phyloP scores from a whole-genome alignment of 176 grass and related monocot species.

The Triticum dicoccoides region DNA sequence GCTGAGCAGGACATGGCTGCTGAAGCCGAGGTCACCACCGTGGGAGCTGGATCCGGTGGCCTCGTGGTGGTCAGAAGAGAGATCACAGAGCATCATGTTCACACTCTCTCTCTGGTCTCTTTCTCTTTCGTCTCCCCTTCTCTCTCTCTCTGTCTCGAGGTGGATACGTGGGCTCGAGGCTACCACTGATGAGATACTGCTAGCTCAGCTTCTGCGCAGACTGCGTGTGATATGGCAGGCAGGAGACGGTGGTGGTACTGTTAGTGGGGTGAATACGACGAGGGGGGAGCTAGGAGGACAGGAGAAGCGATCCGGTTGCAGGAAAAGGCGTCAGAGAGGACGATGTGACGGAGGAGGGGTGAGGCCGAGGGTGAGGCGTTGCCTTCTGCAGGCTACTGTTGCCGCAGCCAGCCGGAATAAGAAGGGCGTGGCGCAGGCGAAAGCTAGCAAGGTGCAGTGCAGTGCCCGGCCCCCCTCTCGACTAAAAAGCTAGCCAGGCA shows the following conservation, averaged over 20 bases:
- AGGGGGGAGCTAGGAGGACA: not conserved
- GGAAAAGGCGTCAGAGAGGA: slow-evolving; percentile 52
- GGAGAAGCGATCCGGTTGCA: slow-evolving; percentile 14
- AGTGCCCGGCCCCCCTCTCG: not conserved
- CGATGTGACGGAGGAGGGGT: not conserved
- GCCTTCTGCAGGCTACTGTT: slow-evolving; percentile 46
- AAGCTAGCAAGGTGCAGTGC: not conserved
- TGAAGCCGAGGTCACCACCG: slow-evolving; percentile 36
- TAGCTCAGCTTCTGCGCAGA: not conserved
- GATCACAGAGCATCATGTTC: slow-evolving; percentile 50
- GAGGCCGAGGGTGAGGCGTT: not conserved
- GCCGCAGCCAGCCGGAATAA: slow-evolving; percentile 46
- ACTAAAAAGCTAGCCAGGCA: slow-evolving; percentile 25
- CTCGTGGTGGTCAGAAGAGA: slow-evolving; percentile 51
- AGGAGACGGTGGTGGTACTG: too few species aligned
- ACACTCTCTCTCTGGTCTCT: not conserved
- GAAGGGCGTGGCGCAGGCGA: slow-evolving; percentile 26
- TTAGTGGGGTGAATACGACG: not conserved
- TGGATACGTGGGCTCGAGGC: slow-evolving; percentile 18
- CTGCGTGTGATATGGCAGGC: not conserved
- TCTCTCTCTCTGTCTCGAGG: too few species aligned
- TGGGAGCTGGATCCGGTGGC: slow-evolving; percentile 60
- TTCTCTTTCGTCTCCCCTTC: not conserved
- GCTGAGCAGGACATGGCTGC: slow-evolving; percentile 46
- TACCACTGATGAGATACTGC: not conserved